Evolutionary conservation across 352 stramenopile species (phyloP).

Genomic region (Pythium phragmiticola): DNA sequence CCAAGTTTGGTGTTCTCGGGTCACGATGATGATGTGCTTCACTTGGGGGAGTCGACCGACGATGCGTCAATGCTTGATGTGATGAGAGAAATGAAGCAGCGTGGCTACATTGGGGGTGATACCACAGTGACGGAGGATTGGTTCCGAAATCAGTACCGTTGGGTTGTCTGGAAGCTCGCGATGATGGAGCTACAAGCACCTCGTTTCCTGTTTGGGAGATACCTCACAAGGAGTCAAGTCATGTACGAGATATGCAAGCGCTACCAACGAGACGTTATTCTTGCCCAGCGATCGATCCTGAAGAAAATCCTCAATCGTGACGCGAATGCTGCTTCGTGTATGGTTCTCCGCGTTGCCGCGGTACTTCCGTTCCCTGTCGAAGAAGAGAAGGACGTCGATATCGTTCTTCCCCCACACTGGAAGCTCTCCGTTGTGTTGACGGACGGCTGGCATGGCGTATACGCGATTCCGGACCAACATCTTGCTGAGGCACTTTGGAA

Average conservation of each 20-base stretch:
- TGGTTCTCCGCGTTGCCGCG: slow-evolving; percentile 62
- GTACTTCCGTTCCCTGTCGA: slow-evolving; percentile 42
- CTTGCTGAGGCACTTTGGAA: slow-evolving; percentile 51
- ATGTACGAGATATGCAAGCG: slow-evolving; percentile 51
- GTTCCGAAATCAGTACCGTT: slow-evolving; percentile 77
- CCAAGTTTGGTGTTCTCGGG: background rate
- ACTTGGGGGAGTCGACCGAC: slow-evolving; percentile 3
- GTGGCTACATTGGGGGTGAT: slow-evolving; percentile 29
- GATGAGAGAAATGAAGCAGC: slow-evolving; percentile 35
- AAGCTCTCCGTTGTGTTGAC: slow-evolving; percentile 65
- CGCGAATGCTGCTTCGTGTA: slow-evolving; percentile 56
- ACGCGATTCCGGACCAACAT: slow-evolving; percentile 48
- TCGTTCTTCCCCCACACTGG: slow-evolving; percentile 48
- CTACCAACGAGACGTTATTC: slow-evolving; percentile 52
- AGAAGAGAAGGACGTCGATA: slow-evolving; percentile 31
- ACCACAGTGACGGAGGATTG: slow-evolving; percentile 44
- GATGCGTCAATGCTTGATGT: slow-evolving; percentile 26
- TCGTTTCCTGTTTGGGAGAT: slow-evolving; percentile 48
- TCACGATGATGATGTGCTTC: background rate
- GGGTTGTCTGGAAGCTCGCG: slow-evolving; percentile 73
- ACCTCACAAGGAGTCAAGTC: slow-evolving; percentile 59
- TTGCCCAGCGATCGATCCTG: slow-evolving; percentile 50
- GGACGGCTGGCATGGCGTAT: slow-evolving; percentile 73
- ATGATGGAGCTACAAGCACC: slow-evolving; percentile 51
- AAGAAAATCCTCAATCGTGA: slow-evolving; percentile 74